Conservation (phyloP, 78 protist genomes). For the slime mould (Dictyostelium discoideum) region DNA sequence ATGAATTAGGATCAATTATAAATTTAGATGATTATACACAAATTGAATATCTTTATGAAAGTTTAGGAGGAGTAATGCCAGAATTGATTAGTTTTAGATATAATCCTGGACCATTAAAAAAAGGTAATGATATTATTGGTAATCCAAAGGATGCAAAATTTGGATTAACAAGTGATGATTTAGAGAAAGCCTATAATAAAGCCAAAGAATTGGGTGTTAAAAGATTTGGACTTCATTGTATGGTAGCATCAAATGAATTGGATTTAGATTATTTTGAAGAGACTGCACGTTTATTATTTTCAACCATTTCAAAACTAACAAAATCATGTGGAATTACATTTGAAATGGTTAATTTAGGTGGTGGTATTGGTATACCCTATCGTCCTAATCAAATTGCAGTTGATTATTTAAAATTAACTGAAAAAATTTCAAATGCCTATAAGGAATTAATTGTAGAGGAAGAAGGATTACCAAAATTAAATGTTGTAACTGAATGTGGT, state of each 20-base stretch:
- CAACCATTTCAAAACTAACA: background rate
- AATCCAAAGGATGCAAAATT: slow-evolving; percentile 79
- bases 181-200: background rate
- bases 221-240: slow-evolving; percentile 71
- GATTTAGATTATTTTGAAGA: slow-evolving; percentile 62
- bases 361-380: slow-evolving; percentile 80
- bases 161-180: slow-evolving; percentile 40
- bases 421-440: background rate
- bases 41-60: slow-evolving; percentile 18
- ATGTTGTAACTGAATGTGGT: slow-evolving; percentile 70
- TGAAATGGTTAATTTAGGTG: slow-evolving; percentile 73
- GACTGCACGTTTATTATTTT: slow-evolving; percentile 37
- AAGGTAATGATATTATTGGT: slow-evolving; percentile 70
- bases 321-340: background rate
- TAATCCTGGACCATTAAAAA: slow-evolving; percentile 70
- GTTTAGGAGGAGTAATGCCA: slow-evolving; percentile 40
- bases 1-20: slow-evolving; percentile 66
- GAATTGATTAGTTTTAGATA: slow-evolving; percentile 28
- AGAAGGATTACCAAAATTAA: background rate
- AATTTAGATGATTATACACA: slow-evolving; percentile 75
- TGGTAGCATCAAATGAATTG: slow-evolving; percentile 74
- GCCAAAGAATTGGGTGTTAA: slow-evolving; percentile 27
- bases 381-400: slow-evolving; percentile 29
- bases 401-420: background rate
- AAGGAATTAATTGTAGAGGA: background rate